Evolutionary conservation across 768 basidiomycete genomes (phyloP).

Genomic region (Tylopilus balloui): DNA sequence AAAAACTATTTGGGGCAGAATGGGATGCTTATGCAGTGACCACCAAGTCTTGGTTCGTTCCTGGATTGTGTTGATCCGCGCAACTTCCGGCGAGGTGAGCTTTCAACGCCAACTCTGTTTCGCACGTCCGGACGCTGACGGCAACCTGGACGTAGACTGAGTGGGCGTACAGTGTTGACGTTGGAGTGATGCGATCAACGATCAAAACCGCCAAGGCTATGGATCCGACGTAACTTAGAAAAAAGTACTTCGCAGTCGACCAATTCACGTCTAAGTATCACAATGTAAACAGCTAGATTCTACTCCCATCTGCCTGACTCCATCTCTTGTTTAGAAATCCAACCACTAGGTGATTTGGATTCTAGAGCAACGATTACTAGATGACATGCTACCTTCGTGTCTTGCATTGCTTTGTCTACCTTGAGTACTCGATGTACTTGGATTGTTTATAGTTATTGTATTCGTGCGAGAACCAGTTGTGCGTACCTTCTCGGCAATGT

Average conservation of each 20-base stretch:
- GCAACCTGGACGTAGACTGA: background rate
- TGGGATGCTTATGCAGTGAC: conserved; percentile 45
- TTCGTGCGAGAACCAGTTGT: too few species aligned
- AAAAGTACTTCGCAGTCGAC: background rate
- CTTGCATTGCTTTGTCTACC: too few species aligned
- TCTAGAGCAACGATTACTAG: background rate
- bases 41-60: conserved; percentile 50
- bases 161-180: background rate
- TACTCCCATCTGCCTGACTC: background rate
- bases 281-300: background rate
- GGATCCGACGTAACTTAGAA: too few species aligned
- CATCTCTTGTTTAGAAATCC: background rate
- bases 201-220: background rate
- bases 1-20: conserved; percentile 40
- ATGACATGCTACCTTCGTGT: background rate
- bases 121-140: background rate
- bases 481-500: too few species aligned
- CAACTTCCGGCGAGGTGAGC: background rate
- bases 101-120: too few species aligned
- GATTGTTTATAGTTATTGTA: too few species aligned
- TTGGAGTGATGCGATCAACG: background rate
- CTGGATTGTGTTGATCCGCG: conserved; percentile 38
- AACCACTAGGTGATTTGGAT: background rate
- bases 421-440: too few species aligned
- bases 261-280: background rate